These are phyloP conservation scores for Prosopis cineraria DNA, from an alignment of 306 rosid species.

Conservation along the genomic window DNA sequence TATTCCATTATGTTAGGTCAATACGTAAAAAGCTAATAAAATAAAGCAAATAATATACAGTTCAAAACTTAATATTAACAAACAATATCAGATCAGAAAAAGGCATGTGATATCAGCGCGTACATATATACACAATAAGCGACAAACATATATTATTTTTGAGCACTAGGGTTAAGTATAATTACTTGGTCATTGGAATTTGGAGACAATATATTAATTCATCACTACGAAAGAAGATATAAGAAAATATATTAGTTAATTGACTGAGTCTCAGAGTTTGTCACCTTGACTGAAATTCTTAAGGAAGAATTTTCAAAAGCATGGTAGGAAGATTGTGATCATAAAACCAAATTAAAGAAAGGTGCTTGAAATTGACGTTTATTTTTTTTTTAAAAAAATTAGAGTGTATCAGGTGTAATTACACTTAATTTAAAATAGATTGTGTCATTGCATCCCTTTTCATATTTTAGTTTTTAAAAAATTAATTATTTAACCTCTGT, in stretches of 20 bases:
- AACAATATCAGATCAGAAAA: not conserved
- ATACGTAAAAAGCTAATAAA: not conserved
- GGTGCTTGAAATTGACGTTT: conserved; percentile 8
- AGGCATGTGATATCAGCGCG: not conserved
- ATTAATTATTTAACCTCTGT: too few species aligned
- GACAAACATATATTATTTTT: not conserved
- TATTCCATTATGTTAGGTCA: not conserved
- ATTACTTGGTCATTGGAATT: not conserved
- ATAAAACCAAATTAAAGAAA: not conserved
- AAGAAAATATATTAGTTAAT: not conserved
- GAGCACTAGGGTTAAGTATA: not conserved
- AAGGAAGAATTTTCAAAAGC: not conserved
- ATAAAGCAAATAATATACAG: too few species aligned
- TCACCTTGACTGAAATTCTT: not conserved
- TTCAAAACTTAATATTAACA: not conserved
- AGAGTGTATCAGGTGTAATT: not conserved
- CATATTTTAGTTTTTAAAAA: too few species aligned
- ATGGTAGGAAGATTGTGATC: not conserved
- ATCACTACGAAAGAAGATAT: not conserved
- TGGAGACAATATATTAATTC: not conserved
- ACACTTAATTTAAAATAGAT: not conserved
- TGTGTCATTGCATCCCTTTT: not conserved
- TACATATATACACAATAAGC: not conserved
- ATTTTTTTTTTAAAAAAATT: not conserved
- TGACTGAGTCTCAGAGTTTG: not conserved